Conservation (phyloP, 352 stramenopile species). For the Thraustotheca clavata region DNA sequence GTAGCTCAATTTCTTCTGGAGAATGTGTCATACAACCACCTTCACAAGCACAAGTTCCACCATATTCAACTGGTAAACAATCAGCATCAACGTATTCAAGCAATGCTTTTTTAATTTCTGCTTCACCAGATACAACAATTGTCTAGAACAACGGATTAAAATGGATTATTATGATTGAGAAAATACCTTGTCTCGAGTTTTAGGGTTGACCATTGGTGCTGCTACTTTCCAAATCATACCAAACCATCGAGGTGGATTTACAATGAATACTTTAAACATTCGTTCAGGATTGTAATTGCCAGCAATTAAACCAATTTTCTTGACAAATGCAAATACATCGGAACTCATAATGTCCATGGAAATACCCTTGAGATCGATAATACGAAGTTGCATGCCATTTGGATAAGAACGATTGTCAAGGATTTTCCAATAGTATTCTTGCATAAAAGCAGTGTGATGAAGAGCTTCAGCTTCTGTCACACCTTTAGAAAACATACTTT, state of each 20-base stretch:
- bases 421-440: constrained; percentile 64
- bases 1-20: constrained; percentile 56
- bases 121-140: constrained; percentile 42
- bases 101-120: constrained; percentile 56
- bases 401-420: constrained; percentile 50
- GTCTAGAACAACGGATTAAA: too few relatives aligned
- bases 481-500: constrained; percentile 43
- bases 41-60: constrained; percentile 46
- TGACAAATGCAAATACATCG: constrained; percentile 63
- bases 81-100: constrained; percentile 56
- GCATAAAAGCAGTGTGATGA: constrained; percentile 52
- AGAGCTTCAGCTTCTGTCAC: constrained; percentile 50
- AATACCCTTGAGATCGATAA: constrained; percentile 69
- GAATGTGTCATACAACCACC: constrained; percentile 52
- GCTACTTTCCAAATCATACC: constrained; percentile 75
- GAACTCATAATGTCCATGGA: constrained; percentile 59
- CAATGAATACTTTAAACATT: constrained; percentile 60
- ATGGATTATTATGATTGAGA: not conserved
- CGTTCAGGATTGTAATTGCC: constrained; percentile 68
- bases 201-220: constrained; percentile 57
- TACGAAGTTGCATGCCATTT: constrained; percentile 55
- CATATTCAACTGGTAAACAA: constrained; percentile 56
- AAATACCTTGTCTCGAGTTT: constrained; percentile 56
- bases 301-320: constrained; percentile 48
- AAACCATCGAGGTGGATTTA: constrained; percentile 68